Evolutionary conservation across 2,329 filamentous ascomycete genomes (phyloP), one percentile per base, ranked within the genome.

Genomic region (Tolypocladium pustulatum): DNA sequence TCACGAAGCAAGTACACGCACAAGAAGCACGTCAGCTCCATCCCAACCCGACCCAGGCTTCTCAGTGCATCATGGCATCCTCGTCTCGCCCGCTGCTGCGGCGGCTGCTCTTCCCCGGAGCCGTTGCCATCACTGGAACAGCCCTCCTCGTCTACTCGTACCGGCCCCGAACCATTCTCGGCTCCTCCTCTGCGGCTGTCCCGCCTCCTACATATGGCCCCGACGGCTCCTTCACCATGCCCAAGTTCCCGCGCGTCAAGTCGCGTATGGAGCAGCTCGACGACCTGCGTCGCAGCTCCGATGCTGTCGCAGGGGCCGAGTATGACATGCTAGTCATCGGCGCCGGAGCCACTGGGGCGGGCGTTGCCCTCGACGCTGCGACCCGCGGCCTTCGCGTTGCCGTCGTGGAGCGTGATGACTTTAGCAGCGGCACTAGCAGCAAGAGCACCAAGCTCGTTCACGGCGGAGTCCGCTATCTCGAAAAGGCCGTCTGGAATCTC

Each of bases 361-460:
- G 87, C 59, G 84, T 90, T 63, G 87, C 87, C 27, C 78, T 90
- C 34, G 87, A 90, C 75, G 87, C 87, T 54, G 86, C 81, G 12
- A 88, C 86, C 4, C 76, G 87, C 71, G 87, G 87, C 17, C 75
- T 90, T 64, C 88, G 85, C 70, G 87, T 90, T 57, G 87, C 87
- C 49, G 71, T 89, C 51, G 81, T 90, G 20, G 87, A 90, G 71
- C 78, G 86, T 57, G 87, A 90, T 68, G 87, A 90, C 70, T 90
- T 90, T 70, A 85, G 82, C 66, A 84, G 83, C 64, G 87, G 87
- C 49, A 90, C 87, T 15, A 89, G 86, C 71, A 87, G 83, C 68
- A 90, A 89, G 75, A 88, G 85, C 69, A 90, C 87, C 57, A 90
- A 90, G 73, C 77, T 90, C 60, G 87, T 90, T n/a, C 87, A 90